A percentile compares a stretch with the other conserved stretches of the same genome.
phyloP scores from a whole-genome alignment of 2,329 filamentous ascomycete genomes.

The Sporothrix schenckii region DNA sequence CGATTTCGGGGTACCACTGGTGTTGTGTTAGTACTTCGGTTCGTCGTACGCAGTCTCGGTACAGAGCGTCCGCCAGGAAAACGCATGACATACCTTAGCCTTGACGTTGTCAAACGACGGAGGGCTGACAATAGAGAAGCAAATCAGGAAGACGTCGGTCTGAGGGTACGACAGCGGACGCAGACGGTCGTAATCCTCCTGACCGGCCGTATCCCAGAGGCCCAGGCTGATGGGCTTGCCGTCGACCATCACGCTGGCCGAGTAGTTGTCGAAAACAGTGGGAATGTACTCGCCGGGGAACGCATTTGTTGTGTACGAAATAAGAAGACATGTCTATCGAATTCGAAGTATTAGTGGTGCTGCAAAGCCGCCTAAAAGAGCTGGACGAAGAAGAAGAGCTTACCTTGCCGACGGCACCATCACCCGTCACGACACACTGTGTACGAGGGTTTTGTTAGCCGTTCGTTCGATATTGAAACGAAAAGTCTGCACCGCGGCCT shows the following conservation, averaged over 20 bases:
- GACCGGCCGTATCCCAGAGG: slow-evolving; percentile 97
- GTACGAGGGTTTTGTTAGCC: slow-evolving; percentile 23
- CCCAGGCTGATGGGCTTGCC: slow-evolving; percentile 96
- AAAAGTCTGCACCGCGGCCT: not conserved
- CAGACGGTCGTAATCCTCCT: slow-evolving; percentile 97
- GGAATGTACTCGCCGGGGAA: slow-evolving; percentile 99
- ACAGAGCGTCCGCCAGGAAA: not conserved
- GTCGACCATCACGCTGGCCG: slow-evolving; percentile 98
- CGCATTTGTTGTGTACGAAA: slow-evolving; percentile 98
- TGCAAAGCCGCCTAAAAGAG: not conserved
- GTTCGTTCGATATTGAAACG: not conserved
- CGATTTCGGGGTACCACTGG: slow-evolving; percentile 96
- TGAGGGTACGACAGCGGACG: slow-evolving; percentile 96
- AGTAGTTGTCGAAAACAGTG: slow-evolving; percentile 99
- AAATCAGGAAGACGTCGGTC: slow-evolving; percentile 97
- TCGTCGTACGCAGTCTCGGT: not conserved
- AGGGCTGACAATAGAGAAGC: slow-evolving; percentile 97
- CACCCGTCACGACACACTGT: slow-evolving; percentile 97
- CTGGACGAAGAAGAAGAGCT: slow-evolving; percentile 13
- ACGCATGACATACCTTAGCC: slow-evolving; percentile 71
- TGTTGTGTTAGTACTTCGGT: slow-evolving; percentile 27
- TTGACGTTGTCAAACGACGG: slow-evolving; percentile 99
- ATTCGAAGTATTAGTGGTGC: slow-evolving; percentile 40
- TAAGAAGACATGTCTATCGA: slow-evolving; percentile 89
- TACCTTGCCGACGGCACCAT: slow-evolving; percentile 99